Percentiles rank a stretch among this genome's conserved stretches.
Evolutionary conservation across 495 filamentous ascomycete species (phyloP).

Genomic region (Tuber umbilicatum): DNA sequence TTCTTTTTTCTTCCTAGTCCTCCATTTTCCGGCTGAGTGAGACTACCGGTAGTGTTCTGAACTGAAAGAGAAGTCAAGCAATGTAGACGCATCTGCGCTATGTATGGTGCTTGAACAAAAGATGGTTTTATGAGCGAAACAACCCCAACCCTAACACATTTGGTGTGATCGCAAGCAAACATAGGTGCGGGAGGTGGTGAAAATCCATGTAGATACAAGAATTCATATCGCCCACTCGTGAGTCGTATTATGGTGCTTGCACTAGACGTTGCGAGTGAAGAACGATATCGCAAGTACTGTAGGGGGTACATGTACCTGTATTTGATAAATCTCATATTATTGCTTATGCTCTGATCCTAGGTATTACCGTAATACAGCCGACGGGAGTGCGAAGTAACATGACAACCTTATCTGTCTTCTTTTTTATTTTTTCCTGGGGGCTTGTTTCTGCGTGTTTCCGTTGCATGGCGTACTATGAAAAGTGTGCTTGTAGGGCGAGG

Average conservation of each 20-base stretch:
- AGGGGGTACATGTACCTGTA: neutral
- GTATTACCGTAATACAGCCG: neutral
- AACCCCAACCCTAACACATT: neutral
- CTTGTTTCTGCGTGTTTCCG: neutral
- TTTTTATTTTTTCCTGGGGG: neutral
- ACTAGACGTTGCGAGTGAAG: neutral
- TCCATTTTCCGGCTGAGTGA: neutral
- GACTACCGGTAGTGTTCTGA: neutral
- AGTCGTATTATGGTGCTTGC: neutral
- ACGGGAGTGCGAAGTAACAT: conserved; percentile 3
- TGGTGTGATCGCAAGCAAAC: neutral
- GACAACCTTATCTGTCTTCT: neutral
- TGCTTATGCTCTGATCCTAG: neutral
- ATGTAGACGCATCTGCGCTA: neutral
- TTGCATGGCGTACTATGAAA: neutral
- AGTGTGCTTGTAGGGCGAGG: neutral
- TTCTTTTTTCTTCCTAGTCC: neutral
- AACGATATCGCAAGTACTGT: neutral
- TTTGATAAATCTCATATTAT: neutral
- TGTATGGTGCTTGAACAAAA: neutral
- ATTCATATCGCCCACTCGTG: neutral
- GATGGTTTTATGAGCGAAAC: neutral
- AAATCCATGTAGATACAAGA: neutral
- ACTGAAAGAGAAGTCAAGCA: neutral
- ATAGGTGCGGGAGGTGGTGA: neutral